Evolutionary conservation across 2,329 filamentous ascomycete species (phyloP).

Genomic region (Myriosclerotinia duriaeana): DNA sequence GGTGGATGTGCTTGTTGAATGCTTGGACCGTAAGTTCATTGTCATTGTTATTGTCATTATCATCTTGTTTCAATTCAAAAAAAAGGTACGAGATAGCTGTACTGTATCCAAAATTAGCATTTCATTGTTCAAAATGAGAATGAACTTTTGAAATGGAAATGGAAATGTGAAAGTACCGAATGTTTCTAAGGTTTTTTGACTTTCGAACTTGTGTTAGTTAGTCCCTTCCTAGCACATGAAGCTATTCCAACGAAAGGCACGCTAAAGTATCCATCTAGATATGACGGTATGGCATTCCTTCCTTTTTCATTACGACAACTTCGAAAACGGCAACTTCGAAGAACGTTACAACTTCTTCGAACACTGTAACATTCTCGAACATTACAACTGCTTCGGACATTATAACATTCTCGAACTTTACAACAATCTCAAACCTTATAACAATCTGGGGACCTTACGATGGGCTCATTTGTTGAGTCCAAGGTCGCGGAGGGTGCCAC

Average conservation of each 20-base stretch:
- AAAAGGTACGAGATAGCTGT: too few species aligned
- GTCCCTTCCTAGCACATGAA: background rate
- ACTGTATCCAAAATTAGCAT: background rate
- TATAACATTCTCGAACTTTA: background rate
- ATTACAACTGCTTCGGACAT: background rate
- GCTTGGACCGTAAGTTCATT: background rate
- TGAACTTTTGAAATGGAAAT: background rate
- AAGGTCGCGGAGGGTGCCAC: constrained; percentile 9
- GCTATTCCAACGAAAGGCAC: constrained; percentile 6
- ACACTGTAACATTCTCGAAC: background rate
- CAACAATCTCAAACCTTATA: background rate
- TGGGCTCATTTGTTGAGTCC: constrained; percentile 27
- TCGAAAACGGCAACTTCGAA: too few species aligned
- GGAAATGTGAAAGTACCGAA: too few species aligned
- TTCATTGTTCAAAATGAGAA: background rate
- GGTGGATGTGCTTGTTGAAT: background rate
- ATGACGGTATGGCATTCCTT: constrained; percentile 5
- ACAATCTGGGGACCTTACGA: constrained; percentile 25
- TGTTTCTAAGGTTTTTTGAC: background rate
- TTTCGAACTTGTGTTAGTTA: background rate
- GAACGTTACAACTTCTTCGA: background rate
- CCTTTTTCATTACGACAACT: background rate
- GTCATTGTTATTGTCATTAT: background rate
- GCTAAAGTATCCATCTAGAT: background rate
- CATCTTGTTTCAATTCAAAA: background rate